These are phyloP conservation scores for Paxillus rubicundulus DNA, from an alignment of 768 basidiomycete species.

Conservation along the genomic window DNA sequence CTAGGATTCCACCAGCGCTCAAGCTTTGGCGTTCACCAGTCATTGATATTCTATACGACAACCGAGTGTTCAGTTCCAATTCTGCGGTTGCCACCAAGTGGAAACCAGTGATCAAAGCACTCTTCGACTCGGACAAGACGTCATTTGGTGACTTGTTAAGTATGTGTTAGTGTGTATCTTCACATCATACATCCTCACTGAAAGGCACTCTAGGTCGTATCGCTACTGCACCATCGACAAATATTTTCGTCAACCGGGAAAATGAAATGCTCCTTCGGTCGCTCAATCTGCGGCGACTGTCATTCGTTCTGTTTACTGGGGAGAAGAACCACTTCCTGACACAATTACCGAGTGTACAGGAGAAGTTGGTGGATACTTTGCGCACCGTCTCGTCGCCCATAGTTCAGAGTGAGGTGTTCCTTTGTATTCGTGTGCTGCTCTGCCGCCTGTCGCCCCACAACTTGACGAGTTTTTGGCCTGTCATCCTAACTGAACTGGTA, in stretches of 20 bases:
- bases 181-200: conserved; percentile 23
- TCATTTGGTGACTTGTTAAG: conserved; percentile 82
- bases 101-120: conserved; percentile 71
- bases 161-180: conserved; percentile 39
- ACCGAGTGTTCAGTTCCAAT: conserved; percentile 78
- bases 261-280: conserved; percentile 89
- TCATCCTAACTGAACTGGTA: conserved; percentile 89
- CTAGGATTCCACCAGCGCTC: conserved; percentile 67
- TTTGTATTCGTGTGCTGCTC: conserved; percentile 87
- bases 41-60: conserved; percentile 79
- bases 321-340: conserved; percentile 91
- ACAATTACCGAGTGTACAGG: conserved; percentile 91
- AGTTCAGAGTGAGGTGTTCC: conserved; percentile 92
- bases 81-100: conserved; percentile 59
- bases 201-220: conserved; percentile 56
- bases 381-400: conserved; percentile 75
- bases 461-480: conserved; percentile 94
- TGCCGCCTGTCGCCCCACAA: conserved; percentile 91
- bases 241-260: conserved; percentile 94
- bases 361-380: conserved; percentile 92
- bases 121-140: conserved; percentile 86
- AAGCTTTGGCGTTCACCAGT: conserved; percentile 87
- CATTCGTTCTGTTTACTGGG: conserved; percentile 80
- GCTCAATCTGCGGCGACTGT: conserved; percentile 81
- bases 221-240: conserved; percentile 83